Evolutionary conservation across 805 yeast species (phyloP), one percentile per base, ranked within the genome.

Genomic region (Saccharomycopsis guyanensis): DNA sequence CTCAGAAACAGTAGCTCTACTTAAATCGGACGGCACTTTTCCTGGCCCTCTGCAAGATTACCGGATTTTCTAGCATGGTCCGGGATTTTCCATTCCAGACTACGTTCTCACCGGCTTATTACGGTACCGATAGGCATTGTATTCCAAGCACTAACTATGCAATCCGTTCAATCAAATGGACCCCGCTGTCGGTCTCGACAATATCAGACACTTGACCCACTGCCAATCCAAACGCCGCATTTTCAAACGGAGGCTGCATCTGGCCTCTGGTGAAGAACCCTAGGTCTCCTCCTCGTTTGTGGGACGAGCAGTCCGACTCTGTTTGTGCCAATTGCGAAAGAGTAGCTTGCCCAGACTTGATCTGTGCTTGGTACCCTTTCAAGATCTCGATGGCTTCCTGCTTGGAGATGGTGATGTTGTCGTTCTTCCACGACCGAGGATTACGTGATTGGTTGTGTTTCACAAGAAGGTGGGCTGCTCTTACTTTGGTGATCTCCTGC

Each of bases 171-270:
- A 93, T 80, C 52, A 93, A 62, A 59, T 93, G 98, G 42, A 87
- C 80, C 19, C 98, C 98, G 55, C 94, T 82, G 57, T 82, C 94
- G 15, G 89, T 78, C 65, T 88, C 97, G 13, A 93, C 84, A 23
- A 88, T 76, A 38, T 77, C 84, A 58, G 93, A 82, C 38, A 84
- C 62, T 59, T 89, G 93, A 18, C 96, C 96, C 18, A 87, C 80
- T 53, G 85, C 77, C 54, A 93, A 68, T 3, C 66, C 80, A 61
- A 84, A 91, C 1, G 96, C 81, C 2, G 93, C 95, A 50, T 80
- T 80, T 64, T 93, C 98, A 59, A 93, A 93, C 49, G 82, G 67
- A 31, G 96, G 96, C 64, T 93, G 97, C 98, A 93, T 93, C 56
- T 82, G 88, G 34, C 96, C 96, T 51, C 73, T 78, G 20, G 84